A percentile compares a stretch with the other conserved stretches of the same genome.
Evolutionary conservation across 2,329 filamentous ascomycete genomes (phyloP).

Genomic region (Curvularia verruculosa): DNA sequence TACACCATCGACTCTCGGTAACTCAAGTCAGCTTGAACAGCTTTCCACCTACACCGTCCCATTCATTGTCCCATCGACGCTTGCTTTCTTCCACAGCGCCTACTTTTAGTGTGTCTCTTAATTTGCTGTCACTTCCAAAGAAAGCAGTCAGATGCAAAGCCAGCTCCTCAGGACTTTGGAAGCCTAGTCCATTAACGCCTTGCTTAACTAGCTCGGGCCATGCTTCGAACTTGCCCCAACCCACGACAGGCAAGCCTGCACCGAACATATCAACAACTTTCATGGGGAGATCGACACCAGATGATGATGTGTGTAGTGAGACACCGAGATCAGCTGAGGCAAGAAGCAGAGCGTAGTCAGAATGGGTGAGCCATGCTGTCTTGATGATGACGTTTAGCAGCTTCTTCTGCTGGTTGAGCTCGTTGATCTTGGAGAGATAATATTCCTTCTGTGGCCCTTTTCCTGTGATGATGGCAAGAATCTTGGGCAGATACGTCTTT

Average conservation of each 20-base stretch:
- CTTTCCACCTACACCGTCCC: conserved; percentile 80
- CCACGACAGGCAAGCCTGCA: conserved; percentile 85
- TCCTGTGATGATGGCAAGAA: conserved; percentile 92
- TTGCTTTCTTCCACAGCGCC: conserved; percentile 77
- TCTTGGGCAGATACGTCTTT: conserved; percentile 61
- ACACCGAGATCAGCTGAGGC: conserved; percentile 87
- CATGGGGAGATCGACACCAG: conserved; percentile 96
- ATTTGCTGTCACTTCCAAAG: conserved; percentile 60
- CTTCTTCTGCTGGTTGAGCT: conserved; percentile 65
- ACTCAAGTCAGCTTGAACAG: conserved; percentile 57
- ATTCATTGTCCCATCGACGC: conserved; percentile 88
- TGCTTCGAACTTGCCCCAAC: conserved; percentile 84
- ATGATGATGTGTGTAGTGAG: conserved; percentile 90
- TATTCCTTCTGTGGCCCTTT: conserved; percentile 83
- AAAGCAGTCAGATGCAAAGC: conserved; percentile 67
- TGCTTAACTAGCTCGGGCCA: conserved; percentile 91
- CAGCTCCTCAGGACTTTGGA: conserved; percentile 73
- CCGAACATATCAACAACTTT: conserved; percentile 99
- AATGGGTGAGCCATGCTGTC: conserved; percentile 83
- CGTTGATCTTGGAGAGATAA: conserved; percentile 71
- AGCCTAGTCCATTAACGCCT: conserved; percentile 83
- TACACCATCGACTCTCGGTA: neutral
- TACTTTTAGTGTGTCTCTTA: conserved; percentile 66
- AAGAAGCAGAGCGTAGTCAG: conserved; percentile 84
- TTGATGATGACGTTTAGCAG: conserved; percentile 73